Evolutionary conservation across 306 rosid genomes (phyloP).

Genomic region (Ormosia semicastrata): DNA sequence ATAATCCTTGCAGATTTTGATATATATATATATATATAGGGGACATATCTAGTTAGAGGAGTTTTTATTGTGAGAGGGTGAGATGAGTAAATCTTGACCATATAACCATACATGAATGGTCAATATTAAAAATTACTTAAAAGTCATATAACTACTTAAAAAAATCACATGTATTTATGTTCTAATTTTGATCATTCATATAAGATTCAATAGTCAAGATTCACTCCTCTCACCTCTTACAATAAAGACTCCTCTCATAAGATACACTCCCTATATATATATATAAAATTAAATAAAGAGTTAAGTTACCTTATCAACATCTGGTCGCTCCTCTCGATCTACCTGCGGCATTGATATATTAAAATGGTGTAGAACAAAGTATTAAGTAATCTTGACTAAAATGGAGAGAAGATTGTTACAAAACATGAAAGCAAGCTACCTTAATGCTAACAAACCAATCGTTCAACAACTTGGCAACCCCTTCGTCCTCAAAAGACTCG

Average conservation of each 20-base stretch:
- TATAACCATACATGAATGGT: too few relatives aligned
- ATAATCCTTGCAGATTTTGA: not conserved
- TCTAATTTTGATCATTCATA: too few relatives aligned
- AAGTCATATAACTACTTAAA: too few relatives aligned
- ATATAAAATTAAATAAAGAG: not conserved
- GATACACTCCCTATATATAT: too few relatives aligned
- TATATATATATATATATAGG: not conserved
- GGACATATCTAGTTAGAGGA: too few relatives aligned
- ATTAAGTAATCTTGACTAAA: constrained; percentile 4
- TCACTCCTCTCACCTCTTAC: too few relatives aligned
- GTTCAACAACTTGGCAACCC: constrained; percentile 72
- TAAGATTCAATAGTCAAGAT: too few relatives aligned
- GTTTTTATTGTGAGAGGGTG: too few relatives aligned
- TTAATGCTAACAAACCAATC: constrained; percentile 93
- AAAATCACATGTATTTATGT: too few relatives aligned
- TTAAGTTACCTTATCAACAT: constrained; percentile 83
- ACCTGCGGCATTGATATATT: constrained; percentile 57
- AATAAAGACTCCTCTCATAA: too few relatives aligned
- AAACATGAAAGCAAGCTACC: constrained; percentile 40
- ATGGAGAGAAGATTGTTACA: constrained; percentile 8
- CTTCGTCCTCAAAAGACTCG: constrained; percentile 89
- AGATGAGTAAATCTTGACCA: too few relatives aligned
- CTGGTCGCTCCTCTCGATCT: constrained; percentile 97
- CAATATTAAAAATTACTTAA: too few relatives aligned
- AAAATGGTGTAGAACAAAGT: constrained; percentile 23